phyloP scores from a whole-genome alignment of 495 filamentous ascomycete genomes.

The Xylaria longipes region DNA sequence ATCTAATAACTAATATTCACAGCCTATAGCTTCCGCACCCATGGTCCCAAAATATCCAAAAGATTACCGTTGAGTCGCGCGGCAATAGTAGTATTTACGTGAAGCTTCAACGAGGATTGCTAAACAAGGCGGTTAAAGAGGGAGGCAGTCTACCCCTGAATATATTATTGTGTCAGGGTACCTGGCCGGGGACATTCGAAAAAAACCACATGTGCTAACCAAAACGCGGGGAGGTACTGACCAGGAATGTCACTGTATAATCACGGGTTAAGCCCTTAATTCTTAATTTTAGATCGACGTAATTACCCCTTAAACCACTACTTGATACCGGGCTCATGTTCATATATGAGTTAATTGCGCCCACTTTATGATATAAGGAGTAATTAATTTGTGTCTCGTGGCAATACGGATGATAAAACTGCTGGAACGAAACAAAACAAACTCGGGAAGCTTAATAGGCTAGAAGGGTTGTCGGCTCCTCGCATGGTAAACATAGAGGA shows the following conservation, averaged over 20 bases:
- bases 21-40: too few species aligned
- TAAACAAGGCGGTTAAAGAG: slow-evolving; percentile 16
- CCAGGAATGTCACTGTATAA: not conserved
- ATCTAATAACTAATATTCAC: not conserved
- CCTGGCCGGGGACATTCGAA: not conserved
- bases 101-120: not conserved
- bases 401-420: not conserved
- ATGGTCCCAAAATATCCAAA: not conserved
- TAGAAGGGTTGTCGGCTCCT: slow-evolving; percentile 2
- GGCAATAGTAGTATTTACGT: not conserved
- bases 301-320: too few species aligned
- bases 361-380: not conserved
- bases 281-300: not conserved
- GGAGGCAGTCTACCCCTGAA: slow-evolving; percentile 8
- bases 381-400: not conserved
- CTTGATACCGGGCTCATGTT: not conserved
- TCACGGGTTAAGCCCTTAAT: not conserved
- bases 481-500: not conserved
- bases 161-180: not conserved
- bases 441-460: not conserved
- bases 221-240: not conserved
- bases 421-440: not conserved
- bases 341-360: not conserved
- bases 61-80: not conserved
- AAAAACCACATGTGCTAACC: not conserved